Percentiles rank a stretch among this genome's conserved stretches.
These are phyloP conservation scores for Quercus ilex DNA, from an alignment of 306 rosid species.

Conservation along the genomic window DNA sequence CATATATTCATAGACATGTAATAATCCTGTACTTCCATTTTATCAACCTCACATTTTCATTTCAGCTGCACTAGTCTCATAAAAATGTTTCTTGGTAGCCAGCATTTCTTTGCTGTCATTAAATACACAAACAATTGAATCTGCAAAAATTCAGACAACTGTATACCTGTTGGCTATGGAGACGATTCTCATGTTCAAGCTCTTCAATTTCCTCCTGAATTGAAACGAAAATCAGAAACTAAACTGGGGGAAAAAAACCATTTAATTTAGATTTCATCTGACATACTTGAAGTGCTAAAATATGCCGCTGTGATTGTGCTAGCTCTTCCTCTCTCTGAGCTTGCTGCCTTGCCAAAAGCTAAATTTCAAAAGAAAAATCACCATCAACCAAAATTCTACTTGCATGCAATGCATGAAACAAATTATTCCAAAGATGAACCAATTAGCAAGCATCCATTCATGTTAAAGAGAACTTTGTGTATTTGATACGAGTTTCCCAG, in stretches of 20 bases:
- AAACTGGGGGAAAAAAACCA: background rate
- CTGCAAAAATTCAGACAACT: conserved; percentile 8
- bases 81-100: background rate
- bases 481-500: background rate
- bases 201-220: conserved; percentile 95
- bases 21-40: too few relatives aligned
- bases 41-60: background rate
- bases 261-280: conserved; percentile 2
- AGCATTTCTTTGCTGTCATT: background rate
- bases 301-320: conserved; percentile 89
- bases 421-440: background rate
- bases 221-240: conserved; percentile 25
- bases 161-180: conserved; percentile 81
- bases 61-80: background rate
- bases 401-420: conserved; percentile 10
- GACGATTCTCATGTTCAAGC: conserved; percentile 92
- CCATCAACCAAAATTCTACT: conserved; percentile 1
- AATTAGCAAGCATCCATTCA: background rate
- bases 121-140: conserved; percentile 12
- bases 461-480: background rate
- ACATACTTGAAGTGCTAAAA: conserved; percentile 93
- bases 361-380: conserved; percentile 28
- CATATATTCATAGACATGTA: too few relatives aligned
- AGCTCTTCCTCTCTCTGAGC: conserved; percentile 98
- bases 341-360: conserved; percentile 98